These are phyloP conservation scores for Trichophyton simii DNA, from an alignment of 2,329 filamentous ascomycete species.

Conservation along the genomic window DNA sequence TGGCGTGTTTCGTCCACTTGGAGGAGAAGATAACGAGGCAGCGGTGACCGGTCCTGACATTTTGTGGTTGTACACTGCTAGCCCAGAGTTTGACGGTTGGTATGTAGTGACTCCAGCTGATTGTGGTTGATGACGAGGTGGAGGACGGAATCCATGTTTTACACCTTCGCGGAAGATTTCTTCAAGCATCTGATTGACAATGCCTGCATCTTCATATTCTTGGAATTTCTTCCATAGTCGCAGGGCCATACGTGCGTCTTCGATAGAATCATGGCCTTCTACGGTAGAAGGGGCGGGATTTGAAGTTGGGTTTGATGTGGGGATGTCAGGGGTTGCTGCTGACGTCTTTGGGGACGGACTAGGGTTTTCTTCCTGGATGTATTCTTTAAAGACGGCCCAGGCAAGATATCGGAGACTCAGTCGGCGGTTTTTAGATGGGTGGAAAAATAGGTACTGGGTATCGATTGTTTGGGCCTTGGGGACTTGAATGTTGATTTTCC, in stretches of 20 bases:
- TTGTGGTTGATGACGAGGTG: constrained; percentile 24
- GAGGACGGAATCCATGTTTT: constrained; percentile 47
- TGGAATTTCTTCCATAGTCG: constrained; percentile 81
- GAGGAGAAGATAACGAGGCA: neutral
- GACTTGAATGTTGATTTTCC: constrained; percentile 95
- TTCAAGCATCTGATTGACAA: constrained; percentile 69
- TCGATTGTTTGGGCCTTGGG: constrained; percentile 84
- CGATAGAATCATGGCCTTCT: constrained; percentile 72
- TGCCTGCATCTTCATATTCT: constrained; percentile 76
- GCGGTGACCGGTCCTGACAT: neutral
- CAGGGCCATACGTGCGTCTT: constrained; percentile 83
- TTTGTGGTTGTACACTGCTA: neutral
- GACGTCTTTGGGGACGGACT: constrained; percentile 6
- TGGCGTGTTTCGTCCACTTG: constrained; percentile 31
- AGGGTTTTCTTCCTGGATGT: constrained; percentile 70
- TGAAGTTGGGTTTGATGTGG: neutral
- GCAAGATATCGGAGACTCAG: constrained; percentile 83
- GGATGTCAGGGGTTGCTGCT: neutral
- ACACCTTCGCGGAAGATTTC: constrained; percentile 65
- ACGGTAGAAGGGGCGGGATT: constrained; percentile 10
- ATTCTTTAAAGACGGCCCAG: constrained; percentile 80
- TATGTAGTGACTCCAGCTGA: neutral
- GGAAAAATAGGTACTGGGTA: constrained; percentile 82
- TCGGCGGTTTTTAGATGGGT: constrained; percentile 68
- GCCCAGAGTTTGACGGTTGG: neutral